Percentiles rank a stretch among this genome's conserved stretches.
phyloP scores from a whole-genome alignment of 352 stramenopile species.

The Phytopythium sindhum region DNA sequence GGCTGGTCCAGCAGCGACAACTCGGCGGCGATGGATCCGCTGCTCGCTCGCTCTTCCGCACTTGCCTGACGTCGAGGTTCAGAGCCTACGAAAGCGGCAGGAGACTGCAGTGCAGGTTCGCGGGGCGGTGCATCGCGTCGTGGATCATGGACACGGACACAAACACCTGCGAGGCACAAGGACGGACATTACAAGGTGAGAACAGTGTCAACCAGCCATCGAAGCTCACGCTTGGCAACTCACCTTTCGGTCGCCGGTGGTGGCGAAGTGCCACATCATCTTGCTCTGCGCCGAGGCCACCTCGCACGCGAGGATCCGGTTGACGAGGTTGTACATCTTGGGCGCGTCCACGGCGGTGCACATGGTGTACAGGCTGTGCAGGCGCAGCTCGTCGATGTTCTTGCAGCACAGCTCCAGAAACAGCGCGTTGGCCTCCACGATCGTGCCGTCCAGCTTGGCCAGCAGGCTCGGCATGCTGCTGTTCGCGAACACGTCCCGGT shows the following conservation, averaged over 20 bases:
- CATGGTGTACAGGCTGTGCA: constrained; percentile 81
- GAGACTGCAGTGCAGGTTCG: constrained; percentile 78
- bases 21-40: background rate
- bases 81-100: constrained; percentile 53
- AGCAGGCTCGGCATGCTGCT: constrained; percentile 78
- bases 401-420: constrained; percentile 80
- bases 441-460: constrained; percentile 73
- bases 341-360: constrained; percentile 67
- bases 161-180: constrained; percentile 44
- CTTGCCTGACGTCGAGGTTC: background rate
- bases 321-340: constrained; percentile 82
- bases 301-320: constrained; percentile 73
- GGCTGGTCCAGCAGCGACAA: too few species aligned
- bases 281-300: constrained; percentile 78
- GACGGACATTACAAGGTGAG: background rate
- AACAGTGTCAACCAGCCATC: background rate
- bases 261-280: constrained; percentile 82
- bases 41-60: background rate
- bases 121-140: constrained; percentile 67
- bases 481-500: constrained; percentile 69
- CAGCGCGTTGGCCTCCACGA: constrained; percentile 72
- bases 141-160: constrained; percentile 84
- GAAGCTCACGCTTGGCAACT: background rate
- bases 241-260: constrained; percentile 70
- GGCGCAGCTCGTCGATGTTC: constrained; percentile 72